phyloP scores from a whole-genome alignment of 352 stramenopile species.

The Globisporangium nagaii region DNA sequence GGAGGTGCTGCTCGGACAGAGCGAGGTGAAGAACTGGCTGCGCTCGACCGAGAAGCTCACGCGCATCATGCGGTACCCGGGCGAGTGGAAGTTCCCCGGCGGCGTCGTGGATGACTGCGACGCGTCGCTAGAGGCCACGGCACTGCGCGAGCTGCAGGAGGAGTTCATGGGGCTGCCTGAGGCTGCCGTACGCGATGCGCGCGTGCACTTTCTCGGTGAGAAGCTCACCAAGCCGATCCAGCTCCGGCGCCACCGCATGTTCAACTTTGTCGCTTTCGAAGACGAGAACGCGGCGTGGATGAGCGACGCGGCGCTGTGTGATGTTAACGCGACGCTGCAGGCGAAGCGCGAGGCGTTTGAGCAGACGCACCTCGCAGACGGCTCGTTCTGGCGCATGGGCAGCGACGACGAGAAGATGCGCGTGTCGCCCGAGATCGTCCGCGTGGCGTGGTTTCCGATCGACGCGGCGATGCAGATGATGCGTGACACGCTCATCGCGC shows the following conservation, averaged over 20 bases:
- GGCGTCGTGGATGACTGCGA: conserved; percentile 41
- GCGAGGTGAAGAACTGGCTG: conserved; percentile 67
- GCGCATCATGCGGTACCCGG: conserved; percentile 57
- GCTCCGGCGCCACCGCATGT: conserved; percentile 42
- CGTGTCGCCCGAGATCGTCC: conserved; percentile 50
- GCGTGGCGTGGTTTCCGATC: conserved; percentile 52
- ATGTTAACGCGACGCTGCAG: conserved; percentile 36
- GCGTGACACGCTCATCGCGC: conserved; percentile 18
- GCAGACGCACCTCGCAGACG: conserved; percentile 15
- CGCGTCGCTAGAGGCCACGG: conserved; percentile 25
- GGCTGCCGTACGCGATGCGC: conserved; percentile 4
- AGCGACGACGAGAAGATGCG: conserved; percentile 29
- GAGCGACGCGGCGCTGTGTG: conserved; percentile 16
- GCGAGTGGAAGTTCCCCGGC: conserved; percentile 64
- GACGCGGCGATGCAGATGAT: conserved; percentile 45
- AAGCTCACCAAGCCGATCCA: conserved; percentile 46
- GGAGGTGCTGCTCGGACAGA: conserved; percentile 60
- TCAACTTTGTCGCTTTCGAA: conserved; percentile 65
- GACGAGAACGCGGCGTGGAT: conserved; percentile 48
- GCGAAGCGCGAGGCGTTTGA: conserved; percentile 36
- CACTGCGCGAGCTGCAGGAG: conserved; percentile 44
- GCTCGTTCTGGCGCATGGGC: conserved; percentile 32
- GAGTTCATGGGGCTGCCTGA: conserved; percentile 40
- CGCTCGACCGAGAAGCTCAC: conserved; percentile 29
- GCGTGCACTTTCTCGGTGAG: conserved; percentile 30